Evolutionary conservation across 306 rosid genomes (phyloP).

Genomic region (peach (Prunus persica)): DNA sequence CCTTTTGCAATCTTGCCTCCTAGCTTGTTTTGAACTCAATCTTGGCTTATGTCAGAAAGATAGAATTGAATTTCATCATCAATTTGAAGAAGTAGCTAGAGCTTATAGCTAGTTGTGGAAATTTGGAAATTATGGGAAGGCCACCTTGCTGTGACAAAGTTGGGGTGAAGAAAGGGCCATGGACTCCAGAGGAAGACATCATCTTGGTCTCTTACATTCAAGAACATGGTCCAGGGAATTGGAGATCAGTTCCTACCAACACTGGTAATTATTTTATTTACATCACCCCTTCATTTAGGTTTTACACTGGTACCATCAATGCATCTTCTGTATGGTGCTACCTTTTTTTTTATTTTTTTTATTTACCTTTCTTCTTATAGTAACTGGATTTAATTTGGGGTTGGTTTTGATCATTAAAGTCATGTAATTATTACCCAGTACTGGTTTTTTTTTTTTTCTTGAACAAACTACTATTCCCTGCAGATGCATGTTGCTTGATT

Average conservation of each 20-base stretch:
- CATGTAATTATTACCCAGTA: not conserved
- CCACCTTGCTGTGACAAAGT: slow-evolving; percentile 84
- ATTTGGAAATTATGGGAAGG: slow-evolving; percentile 61
- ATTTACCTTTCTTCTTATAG: not conserved
- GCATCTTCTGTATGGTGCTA: not conserved
- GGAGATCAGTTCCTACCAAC: slow-evolving; percentile 88
- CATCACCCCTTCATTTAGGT: not conserved
- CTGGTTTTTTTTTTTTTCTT: not conserved
- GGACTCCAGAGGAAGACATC: slow-evolving; percentile 98
- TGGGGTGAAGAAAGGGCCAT: slow-evolving; percentile 92
- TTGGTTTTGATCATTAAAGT: slow-evolving; percentile 17
- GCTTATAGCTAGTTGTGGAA: not conserved
- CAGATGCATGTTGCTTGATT: not conserved
- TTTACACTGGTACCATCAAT: not conserved
- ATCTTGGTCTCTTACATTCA: slow-evolving; percentile 88
- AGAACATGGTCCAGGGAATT: slow-evolving; percentile 86
- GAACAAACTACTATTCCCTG: not conserved
- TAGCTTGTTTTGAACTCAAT: not conserved
- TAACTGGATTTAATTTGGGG: not conserved
- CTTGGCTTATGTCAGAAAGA: not conserved
- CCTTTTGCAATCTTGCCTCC: not conserved
- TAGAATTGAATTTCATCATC: not conserved
- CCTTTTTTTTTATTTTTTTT: too few relatives aligned
- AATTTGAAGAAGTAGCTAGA: not conserved
- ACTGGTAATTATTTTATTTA: slow-evolving; percentile 44